Conservation (phyloP, 2,329 filamentous ascomycete species). For the Dothistroma septosporum region DNA sequence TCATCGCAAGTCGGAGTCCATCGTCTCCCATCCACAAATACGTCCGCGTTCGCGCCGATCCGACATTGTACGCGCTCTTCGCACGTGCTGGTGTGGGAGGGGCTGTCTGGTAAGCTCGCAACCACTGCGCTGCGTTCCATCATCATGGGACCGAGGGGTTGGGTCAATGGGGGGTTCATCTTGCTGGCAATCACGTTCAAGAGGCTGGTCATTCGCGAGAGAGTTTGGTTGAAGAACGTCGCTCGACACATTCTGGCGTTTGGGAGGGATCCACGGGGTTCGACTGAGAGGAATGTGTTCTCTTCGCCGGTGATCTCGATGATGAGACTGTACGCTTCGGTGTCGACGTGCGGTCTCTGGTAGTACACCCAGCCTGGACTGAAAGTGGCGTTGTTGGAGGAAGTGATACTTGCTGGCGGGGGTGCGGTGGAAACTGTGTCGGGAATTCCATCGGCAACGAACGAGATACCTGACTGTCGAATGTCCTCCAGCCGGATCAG, state of each 20-base stretch:
- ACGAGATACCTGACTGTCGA: slow-evolving; percentile 76
- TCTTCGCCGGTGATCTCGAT: slow-evolving; percentile 71
- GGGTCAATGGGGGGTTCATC: slow-evolving; percentile 60
- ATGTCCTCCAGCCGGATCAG: slow-evolving; percentile 76
- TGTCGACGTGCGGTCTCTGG: slow-evolving; percentile 79
- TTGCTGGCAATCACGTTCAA: slow-evolving; percentile 80
- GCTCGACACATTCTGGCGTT: slow-evolving; percentile 43
- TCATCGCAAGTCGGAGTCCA: slow-evolving; percentile 16
- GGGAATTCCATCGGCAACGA: slow-evolving; percentile 50
- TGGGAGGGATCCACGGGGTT: slow-evolving; percentile 9
- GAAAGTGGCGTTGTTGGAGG: slow-evolving; percentile 2
- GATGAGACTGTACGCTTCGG: slow-evolving; percentile 66
- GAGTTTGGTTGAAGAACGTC: slow-evolving; percentile 69
- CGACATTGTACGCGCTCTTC: slow-evolving; percentile 65
- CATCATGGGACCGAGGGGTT: slow-evolving; percentile 64
- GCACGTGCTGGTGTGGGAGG: slow-evolving; percentile 65
- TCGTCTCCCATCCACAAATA: slow-evolving; percentile 50
- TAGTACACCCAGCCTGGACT: slow-evolving; percentile 65
- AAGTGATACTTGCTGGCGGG: slow-evolving; percentile 16
- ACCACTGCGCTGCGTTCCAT: slow-evolving; percentile 56
- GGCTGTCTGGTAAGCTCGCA: slow-evolving; percentile 58
- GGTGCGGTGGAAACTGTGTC: slow-evolving; percentile 11
- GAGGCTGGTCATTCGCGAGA: slow-evolving; percentile 65
- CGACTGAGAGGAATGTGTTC: slow-evolving; percentile 34
- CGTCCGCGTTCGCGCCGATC: slow-evolving; percentile 57